Conservation (phyloP, 2,329 filamentous ascomycete genomes). For the Scedosporium minutisporum region DNA sequence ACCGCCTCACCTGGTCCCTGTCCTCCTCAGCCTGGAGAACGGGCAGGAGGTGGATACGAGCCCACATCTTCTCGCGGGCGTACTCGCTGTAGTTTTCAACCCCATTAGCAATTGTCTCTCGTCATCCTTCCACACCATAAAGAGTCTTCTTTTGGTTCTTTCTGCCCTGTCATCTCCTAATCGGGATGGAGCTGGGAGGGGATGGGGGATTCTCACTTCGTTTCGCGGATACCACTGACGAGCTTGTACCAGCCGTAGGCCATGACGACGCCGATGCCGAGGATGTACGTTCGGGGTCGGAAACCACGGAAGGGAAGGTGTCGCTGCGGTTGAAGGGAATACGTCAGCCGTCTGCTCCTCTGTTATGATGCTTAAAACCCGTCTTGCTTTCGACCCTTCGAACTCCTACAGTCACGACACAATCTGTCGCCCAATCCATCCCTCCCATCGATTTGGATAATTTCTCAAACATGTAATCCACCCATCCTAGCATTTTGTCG, state of each 20-base stretch:
- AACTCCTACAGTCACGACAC: background rate
- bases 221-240: conserved; percentile 74
- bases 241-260: conserved; percentile 84
- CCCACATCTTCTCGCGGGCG: conserved; percentile 96
- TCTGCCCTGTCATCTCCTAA: background rate
- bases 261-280: conserved; percentile 70
- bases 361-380: background rate
- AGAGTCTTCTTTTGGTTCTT: background rate
- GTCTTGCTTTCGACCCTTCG: background rate
- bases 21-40: conserved; percentile 94
- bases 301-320: conserved; percentile 90
- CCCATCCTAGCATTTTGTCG: background rate
- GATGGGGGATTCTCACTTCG: conserved; percentile 58
- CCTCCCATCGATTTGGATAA: background rate
- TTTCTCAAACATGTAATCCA: background rate
- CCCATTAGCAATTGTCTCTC: background rate
- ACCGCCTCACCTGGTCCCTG: conserved; percentile 81
- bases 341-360: conserved; percentile 12
- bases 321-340: conserved; percentile 42
- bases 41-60: conserved; percentile 87
- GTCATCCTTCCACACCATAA: background rate
- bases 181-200: background rate
- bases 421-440: background rate
- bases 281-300: conserved; percentile 68
- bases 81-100: conserved; percentile 58